Evolutionary conservation across 2,329 filamentous ascomycete species (phyloP).

Genomic region (Fonsecaea nubica): DNA sequence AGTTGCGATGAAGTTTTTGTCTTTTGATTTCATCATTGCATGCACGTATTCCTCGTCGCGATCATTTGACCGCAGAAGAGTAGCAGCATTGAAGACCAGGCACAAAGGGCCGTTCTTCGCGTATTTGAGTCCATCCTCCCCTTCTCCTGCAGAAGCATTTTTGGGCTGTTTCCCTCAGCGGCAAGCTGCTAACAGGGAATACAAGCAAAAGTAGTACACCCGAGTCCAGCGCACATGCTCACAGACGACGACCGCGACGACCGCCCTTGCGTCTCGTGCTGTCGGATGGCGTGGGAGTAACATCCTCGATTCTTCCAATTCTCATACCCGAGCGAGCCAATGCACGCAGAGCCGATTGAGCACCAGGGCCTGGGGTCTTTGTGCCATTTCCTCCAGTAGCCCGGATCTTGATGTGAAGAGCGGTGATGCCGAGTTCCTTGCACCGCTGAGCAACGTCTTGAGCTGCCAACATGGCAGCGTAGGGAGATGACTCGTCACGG

Average conservation of each 20-base stretch:
- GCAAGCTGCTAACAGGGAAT: neutral
- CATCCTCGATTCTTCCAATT: conserved; percentile 99
- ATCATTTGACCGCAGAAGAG: conserved; percentile 16
- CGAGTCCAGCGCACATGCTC: conserved; percentile 53
- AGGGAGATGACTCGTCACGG: conserved; percentile 99
- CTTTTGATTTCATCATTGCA: conserved; percentile 21
- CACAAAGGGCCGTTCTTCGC: conserved; percentile 59
- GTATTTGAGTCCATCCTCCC: conserved; percentile 48
- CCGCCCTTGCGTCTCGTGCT: conserved; percentile 99
- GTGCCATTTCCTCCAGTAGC: conserved; percentile 99
- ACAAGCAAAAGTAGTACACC: conserved; percentile 10
- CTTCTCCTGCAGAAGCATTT: neutral
- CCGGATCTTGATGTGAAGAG: conserved; percentile 99
- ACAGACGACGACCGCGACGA: conserved; percentile 99
- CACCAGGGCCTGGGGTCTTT: conserved; percentile 99
- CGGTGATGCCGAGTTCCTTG: conserved; percentile 85
- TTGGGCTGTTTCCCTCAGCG: neutral
- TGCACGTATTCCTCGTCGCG: conserved; percentile 11
- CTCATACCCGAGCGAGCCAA: conserved; percentile 99
- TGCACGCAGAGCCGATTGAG: conserved; percentile 97
- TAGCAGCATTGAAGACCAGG: conserved; percentile 55
- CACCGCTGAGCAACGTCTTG: conserved; percentile 94
- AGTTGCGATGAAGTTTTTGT: conserved; percentile 1
- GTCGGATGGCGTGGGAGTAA: conserved; percentile 98
- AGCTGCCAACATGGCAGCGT: conserved; percentile 99